phyloP scores from a whole-genome alignment of 1,139 yeast genomes.

The Yamadazyma songkhlaensis region DNA sequence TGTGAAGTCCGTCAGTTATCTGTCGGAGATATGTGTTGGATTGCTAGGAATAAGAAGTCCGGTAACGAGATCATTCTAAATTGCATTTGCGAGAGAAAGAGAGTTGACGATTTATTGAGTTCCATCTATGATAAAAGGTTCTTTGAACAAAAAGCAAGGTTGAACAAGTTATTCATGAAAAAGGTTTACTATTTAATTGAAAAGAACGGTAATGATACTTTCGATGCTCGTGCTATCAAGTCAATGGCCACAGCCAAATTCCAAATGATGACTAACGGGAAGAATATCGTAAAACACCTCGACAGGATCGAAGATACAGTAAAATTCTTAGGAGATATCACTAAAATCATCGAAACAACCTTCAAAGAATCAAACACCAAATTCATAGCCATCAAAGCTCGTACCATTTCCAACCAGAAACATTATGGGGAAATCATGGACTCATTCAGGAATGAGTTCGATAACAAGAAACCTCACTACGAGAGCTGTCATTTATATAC shows the following conservation, averaged over 20 bases:
- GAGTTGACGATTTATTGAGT: constrained; percentile 78
- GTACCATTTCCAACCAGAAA: constrained; percentile 47
- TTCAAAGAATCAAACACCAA: constrained; percentile 30
- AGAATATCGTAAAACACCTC: constrained; percentile 68
- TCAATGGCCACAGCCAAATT: constrained; percentile 79
- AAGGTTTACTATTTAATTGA: constrained; percentile 82
- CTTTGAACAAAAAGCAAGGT: constrained; percentile 77
- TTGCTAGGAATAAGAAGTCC: constrained; percentile 63
- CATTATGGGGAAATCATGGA: constrained; percentile 45
- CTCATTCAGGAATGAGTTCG: constrained; percentile 45
- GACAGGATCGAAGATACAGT: constrained; percentile 75
- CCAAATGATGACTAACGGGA: constrained; percentile 62
- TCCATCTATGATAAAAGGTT: constrained; percentile 89
- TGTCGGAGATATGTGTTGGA: constrained; percentile 89
- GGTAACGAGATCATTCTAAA: constrained; percentile 69
- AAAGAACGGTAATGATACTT: constrained; percentile 22
- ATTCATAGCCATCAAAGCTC: constrained; percentile 49
- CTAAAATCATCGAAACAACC: constrained; percentile 44
- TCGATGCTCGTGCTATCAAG: constrained; percentile 43
- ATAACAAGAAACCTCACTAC: constrained; percentile 21
- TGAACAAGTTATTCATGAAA: constrained; percentile 64
- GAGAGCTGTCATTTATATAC: constrained; percentile 64
- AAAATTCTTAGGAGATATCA: constrained; percentile 55
- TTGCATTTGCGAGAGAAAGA: constrained; percentile 81
- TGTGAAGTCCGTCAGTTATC: constrained; percentile 60